phyloP scores from a whole-genome alignment of 805 yeast species.

The Nakazawaea anatomiae region DNA sequence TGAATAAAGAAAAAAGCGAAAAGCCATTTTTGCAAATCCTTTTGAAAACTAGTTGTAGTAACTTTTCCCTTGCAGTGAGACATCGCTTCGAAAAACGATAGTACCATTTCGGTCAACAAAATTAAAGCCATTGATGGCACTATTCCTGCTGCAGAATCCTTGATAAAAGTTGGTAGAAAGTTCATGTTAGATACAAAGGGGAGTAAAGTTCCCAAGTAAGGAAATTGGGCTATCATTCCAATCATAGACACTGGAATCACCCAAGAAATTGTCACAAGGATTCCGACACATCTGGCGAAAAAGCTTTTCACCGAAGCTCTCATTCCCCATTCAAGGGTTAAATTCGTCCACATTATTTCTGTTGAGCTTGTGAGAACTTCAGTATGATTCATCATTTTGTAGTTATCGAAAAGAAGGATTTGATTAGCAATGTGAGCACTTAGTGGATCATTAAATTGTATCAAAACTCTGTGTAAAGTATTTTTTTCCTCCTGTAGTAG shows the following conservation, averaged over 20 bases:
- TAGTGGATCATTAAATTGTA: slow-evolving; percentile 51
- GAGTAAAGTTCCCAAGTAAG: slow-evolving; percentile 52
- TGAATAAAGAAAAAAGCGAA: slow-evolving; percentile 78
- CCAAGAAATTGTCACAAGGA: slow-evolving; percentile 53
- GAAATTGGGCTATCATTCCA: slow-evolving; percentile 70
- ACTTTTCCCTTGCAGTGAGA: slow-evolving; percentile 51
- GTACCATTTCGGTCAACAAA: slow-evolving; percentile 56
- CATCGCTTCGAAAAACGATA: slow-evolving; percentile 48
- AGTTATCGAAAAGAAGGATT: slow-evolving; percentile 37
- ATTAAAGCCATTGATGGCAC: slow-evolving; percentile 65
- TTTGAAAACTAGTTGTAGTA: slow-evolving; percentile 58
- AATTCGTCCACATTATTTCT: slow-evolving; percentile 70
- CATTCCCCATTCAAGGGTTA: slow-evolving; percentile 33
- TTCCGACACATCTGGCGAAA: slow-evolving; percentile 38
- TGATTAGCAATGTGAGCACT: slow-evolving; percentile 65
- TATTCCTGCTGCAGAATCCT: slow-evolving; percentile 52
- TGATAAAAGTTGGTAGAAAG: slow-evolving; percentile 44
- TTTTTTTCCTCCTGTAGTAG: slow-evolving; percentile 8
- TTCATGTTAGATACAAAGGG: slow-evolving; percentile 57
- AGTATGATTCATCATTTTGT: slow-evolving; percentile 36
- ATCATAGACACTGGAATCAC: slow-evolving; percentile 80
- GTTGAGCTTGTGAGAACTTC: slow-evolving; percentile 53
- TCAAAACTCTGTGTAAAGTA: slow-evolving; percentile 42
- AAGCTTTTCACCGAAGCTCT: slow-evolving; percentile 30
- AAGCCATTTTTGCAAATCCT: slow-evolving; percentile 73